These are phyloP conservation scores for Sarcomyxa edulis DNA, from an alignment of 768 basidiomycete species.

Conservation along the genomic window DNA sequence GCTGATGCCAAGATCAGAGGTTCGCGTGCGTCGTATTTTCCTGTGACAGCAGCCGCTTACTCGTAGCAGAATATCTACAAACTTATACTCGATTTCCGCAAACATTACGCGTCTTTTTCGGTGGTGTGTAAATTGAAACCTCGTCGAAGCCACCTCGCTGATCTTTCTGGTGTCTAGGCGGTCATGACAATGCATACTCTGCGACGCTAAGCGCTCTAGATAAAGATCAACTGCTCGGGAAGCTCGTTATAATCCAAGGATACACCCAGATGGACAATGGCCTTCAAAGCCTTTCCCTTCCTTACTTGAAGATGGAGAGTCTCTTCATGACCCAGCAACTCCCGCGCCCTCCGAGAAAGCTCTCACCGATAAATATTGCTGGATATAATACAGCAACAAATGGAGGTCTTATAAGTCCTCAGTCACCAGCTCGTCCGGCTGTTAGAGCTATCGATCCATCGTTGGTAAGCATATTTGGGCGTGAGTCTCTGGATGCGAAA, in stretches of 20 bases:
- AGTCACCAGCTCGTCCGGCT: constrained; percentile 45
- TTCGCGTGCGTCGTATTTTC: constrained; percentile 16
- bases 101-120: constrained; percentile 69
- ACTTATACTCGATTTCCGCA: constrained; percentile 70
- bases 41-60: background rate
- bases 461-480: constrained; percentile 46
- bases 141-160: constrained; percentile 5
- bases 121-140: constrained; percentile 39
- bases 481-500: constrained; percentile 6
- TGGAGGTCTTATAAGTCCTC: constrained; percentile 63
- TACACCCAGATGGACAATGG: constrained; percentile 35
- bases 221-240: constrained; percentile 57
- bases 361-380: constrained; percentile 42
- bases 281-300: constrained; percentile 43
- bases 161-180: constrained; percentile 33
- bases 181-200: constrained; percentile 48
- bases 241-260: constrained; percentile 59
- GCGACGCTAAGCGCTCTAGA: constrained; percentile 54
- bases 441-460: constrained; percentile 55
- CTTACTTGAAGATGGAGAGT: constrained; percentile 47
- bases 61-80: constrained; percentile 55
- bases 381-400: constrained; percentile 37
- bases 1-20: constrained; percentile 70
- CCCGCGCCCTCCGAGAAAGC: constrained; percentile 29
- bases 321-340: constrained; percentile 39